Evolutionary conservation across 2,329 filamentous ascomycete species (phyloP).

Genomic region (Karstenula rhodostoma): DNA sequence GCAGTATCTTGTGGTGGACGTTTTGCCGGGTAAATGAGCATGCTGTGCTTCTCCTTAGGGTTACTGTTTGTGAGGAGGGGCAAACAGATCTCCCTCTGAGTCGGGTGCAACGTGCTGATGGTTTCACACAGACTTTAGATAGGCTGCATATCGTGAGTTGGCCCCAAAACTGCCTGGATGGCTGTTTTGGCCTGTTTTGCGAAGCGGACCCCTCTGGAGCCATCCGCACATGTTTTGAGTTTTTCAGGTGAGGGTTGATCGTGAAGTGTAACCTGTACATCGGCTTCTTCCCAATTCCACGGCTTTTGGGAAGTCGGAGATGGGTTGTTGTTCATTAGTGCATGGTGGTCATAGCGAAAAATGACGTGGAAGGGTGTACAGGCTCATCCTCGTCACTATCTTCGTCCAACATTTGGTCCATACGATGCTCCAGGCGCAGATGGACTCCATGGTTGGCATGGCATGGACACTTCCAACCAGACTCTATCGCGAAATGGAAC

Average conservation of each 20-base stretch:
- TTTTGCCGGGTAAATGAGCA: conserved; percentile 27
- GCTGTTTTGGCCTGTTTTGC: conserved; percentile 26
- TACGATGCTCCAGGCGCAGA: conserved; percentile 33
- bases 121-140: conserved; percentile 29
- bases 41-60: conserved; percentile 26
- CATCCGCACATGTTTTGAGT: neutral
- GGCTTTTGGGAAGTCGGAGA: conserved; percentile 3
- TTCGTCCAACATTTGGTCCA: conserved; percentile 22
- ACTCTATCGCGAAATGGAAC: conserved; percentile 26
- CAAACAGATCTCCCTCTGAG: conserved; percentile 29
- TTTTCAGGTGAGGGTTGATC: neutral
- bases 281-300: conserved; percentile 34
- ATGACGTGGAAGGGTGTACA: conserved; percentile 29
- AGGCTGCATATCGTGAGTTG: conserved; percentile 22
- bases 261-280: conserved; percentile 22
- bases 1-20: conserved; percentile 21
- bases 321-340: neutral
- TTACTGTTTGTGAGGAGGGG: conserved; percentile 23
- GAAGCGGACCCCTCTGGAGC: conserved; percentile 24
- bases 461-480: conserved; percentile 36
- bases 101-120: conserved; percentile 25
- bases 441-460: conserved; percentile 32
- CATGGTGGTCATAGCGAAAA: conserved; percentile 24
- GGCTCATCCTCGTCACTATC: conserved; percentile 23
- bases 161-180: conserved; percentile 25